Conservation (phyloP, 2,329 filamentous ascomycete genomes). For the Fusarium chuoi region DNA sequence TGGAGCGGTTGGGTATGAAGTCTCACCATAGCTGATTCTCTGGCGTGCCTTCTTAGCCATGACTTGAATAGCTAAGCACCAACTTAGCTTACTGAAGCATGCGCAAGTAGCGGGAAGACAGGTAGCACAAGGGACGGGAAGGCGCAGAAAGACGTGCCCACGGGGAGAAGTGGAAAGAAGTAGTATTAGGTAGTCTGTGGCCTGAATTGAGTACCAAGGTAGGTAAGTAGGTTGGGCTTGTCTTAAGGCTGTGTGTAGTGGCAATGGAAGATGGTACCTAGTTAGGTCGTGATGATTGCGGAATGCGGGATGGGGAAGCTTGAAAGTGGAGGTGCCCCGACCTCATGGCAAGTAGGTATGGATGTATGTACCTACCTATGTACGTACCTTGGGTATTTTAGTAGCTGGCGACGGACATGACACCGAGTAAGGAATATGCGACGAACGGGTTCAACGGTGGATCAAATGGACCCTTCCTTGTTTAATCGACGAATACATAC, state of each 20-base stretch:
- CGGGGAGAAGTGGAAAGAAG: not conserved
- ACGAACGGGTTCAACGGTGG: conserved; percentile 1
- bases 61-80: conserved; percentile 33
- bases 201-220: conserved; percentile 4
- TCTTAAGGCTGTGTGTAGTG: conserved; percentile 12
- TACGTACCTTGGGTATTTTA: conserved; percentile 1
- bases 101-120: conserved; percentile 23
- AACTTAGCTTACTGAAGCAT: conserved; percentile 16
- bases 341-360: too few relatives aligned
- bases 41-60: conserved; percentile 77
- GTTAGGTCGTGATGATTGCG: conserved; percentile 37
- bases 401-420: conserved; percentile 9
- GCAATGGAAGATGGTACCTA: conserved; percentile 21
- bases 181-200: not conserved
- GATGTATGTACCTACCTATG: too few relatives aligned
- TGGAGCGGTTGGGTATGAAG: conserved; percentile 3
- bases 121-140: conserved; percentile 30
- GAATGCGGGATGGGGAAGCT: conserved; percentile 40
- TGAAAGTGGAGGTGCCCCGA: conserved; percentile 36
- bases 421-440: not conserved
- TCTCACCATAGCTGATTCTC: conserved; percentile 75
- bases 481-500: not conserved
- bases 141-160: conserved; percentile 23
- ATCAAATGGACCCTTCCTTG: conserved; percentile 7
- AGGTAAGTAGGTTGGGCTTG: conserved; percentile 1